A percentile compares a stretch with the other conserved stretches of the same genome.
Conservation (phyloP, 169 alveolate species). For the Ichthyophthirius multifiliis region DNA sequence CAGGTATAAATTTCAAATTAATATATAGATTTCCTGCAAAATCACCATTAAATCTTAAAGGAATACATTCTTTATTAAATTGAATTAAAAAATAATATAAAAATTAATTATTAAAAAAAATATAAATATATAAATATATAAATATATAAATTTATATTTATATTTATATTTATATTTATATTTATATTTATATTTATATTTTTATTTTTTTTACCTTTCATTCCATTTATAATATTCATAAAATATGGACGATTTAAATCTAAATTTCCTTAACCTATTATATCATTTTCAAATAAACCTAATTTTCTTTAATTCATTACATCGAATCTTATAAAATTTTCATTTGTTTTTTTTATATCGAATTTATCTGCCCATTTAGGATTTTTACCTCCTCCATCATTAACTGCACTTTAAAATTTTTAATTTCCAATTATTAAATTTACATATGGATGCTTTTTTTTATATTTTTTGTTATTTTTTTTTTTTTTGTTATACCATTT, state of each 20-base stretch:
- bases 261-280: not conserved
- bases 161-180: too few relatives aligned
- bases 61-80: not conserved
- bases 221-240: not conserved
- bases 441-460: not conserved
- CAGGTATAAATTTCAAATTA: not conserved
- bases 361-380: not conserved
- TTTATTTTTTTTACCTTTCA: not conserved
- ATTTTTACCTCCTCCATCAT: conserved; percentile 1
- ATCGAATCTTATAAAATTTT: not conserved
- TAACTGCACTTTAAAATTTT: not conserved
- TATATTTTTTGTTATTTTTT: not conserved
- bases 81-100: not conserved
- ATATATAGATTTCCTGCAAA: not conserved
- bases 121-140: too few relatives aligned
- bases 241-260: not conserved
- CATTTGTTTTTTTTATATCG: not conserved
- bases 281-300: not conserved
- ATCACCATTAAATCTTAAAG: not conserved
- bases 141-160: too few relatives aligned
- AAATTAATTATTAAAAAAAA: not conserved
- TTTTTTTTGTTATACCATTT: not conserved
- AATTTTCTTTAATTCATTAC: not conserved
- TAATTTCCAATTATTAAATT: not conserved
- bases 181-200: not conserved